Evolutionary conservation across 2,329 filamentous ascomycete species (phyloP).

Genomic region (Huntiella savannae): DNA sequence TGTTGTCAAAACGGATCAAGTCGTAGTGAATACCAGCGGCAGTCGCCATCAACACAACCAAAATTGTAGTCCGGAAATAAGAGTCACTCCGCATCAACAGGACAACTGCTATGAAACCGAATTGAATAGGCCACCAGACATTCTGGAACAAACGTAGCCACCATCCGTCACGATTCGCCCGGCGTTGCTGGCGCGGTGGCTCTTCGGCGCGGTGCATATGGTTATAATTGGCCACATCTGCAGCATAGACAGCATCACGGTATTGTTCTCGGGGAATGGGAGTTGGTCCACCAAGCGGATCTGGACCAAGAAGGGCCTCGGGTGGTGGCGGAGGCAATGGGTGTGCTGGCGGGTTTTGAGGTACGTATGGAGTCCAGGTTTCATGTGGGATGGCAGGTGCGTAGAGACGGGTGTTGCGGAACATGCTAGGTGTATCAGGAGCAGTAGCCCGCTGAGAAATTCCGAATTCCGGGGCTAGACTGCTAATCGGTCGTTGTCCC

Average conservation of each 20-base stretch:
- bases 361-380: background rate
- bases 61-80: too few species aligned
- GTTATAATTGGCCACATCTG: background rate
- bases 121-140: too few species aligned
- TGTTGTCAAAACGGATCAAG: conserved; percentile 35
- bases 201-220: background rate
- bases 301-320: background rate
- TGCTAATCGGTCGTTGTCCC: too few species aligned
- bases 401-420: background rate
- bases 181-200: background rate
- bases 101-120: too few species aligned
- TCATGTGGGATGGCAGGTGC: background rate
- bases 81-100: too few species aligned
- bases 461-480: too few species aligned
- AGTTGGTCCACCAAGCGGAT: background rate
- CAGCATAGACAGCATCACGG: background rate
- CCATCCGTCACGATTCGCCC: too few species aligned
- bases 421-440: background rate
- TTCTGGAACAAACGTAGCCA: too few species aligned
- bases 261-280: background rate
- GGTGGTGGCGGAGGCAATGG: background rate
- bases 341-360: background rate
- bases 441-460: background rate
- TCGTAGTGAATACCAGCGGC: conserved; percentile 25
- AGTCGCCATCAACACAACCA: background rate